Conservation (phyloP, 2,329 filamentous ascomycete genomes). For the Tolypocladium ophioglossoides region DNA sequence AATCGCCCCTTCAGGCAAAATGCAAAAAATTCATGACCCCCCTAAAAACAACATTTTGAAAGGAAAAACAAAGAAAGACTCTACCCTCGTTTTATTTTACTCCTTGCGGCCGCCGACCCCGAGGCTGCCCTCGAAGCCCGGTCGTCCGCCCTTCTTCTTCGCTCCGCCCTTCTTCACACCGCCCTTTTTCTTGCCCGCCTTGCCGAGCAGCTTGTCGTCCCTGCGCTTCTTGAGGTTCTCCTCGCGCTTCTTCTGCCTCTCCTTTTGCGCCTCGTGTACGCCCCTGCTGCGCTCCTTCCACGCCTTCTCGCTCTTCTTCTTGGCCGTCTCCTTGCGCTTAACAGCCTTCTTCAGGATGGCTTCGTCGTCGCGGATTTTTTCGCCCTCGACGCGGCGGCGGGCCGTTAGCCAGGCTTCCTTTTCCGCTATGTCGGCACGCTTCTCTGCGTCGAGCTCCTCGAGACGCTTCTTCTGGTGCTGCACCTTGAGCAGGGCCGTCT, state of each 20-base stretch:
- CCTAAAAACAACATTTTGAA: not conserved
- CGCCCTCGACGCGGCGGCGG: conserved; percentile 78
- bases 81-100: conserved; percentile 13
- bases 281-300: conserved; percentile 67
- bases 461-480: conserved; percentile 81
- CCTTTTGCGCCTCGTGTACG: conserved; percentile 65
- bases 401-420: conserved; percentile 94
- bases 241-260: conserved; percentile 73
- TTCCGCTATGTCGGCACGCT: conserved; percentile 78
- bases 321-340: conserved; percentile 82
- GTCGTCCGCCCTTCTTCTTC: conserved; percentile 40
- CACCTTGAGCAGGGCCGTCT: conserved; percentile 74
- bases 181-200: conserved; percentile 48
- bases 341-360: conserved; percentile 84
- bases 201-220: conserved; percentile 58
- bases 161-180: conserved; percentile 17
- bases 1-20: not conserved
- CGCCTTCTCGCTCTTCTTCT: conserved; percentile 85
- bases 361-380: conserved; percentile 80
- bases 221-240: conserved; percentile 65
- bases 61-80: not conserved
- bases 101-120: conserved; percentile 42
- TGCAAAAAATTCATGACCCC: not conserved
- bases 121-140: conserved; percentile 62
- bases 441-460: conserved; percentile 62